A percentile compares a stretch with the other conserved stretches of the same genome.
Evolutionary conservation across 257 asterid species (phyloP).

Genomic region (Rubia yunnanensis): DNA sequence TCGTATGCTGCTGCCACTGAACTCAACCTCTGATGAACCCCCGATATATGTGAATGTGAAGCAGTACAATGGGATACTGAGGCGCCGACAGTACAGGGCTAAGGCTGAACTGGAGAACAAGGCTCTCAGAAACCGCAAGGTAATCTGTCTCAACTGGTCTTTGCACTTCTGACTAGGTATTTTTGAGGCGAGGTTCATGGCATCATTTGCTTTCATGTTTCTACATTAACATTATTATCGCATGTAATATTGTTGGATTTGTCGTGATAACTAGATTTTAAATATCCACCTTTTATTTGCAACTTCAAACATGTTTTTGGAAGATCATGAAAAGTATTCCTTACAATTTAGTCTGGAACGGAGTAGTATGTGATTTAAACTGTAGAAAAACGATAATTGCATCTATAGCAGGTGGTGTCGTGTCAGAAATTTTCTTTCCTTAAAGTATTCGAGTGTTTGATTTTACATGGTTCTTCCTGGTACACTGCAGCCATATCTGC

Average conservation of each 20-base stretch:
- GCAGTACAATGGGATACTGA: constrained; percentile 70
- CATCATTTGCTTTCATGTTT: neutral
- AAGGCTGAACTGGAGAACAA: constrained; percentile 41
- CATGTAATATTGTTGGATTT: too few species aligned
- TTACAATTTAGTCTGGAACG: too few species aligned
- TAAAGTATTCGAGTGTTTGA: too few species aligned
- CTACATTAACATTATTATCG: neutral
- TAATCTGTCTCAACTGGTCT: constrained; percentile 9
- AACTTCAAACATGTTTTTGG: too few species aligned
- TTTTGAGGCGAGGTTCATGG: neutral
- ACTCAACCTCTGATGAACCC: constrained; percentile 41
- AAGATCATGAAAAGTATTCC: too few species aligned
- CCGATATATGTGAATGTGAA: constrained; percentile 68
- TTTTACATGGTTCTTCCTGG: constrained; percentile 1
- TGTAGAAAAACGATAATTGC: too few species aligned
- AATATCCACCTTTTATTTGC: too few species aligned
- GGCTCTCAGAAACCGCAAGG: constrained; percentile 46
- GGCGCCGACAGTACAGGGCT: constrained; percentile 72
- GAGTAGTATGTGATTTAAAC: too few species aligned
- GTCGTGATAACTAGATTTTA: too few species aligned
- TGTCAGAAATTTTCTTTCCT: too few species aligned
- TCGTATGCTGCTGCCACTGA: constrained; percentile 66
- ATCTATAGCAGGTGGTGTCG: too few species aligned
- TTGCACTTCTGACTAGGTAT: neutral
- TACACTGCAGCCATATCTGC: constrained; percentile 56